phyloP scores from a whole-genome alignment of 345 rosid species.

The Rubroshorea leprosula region DNA sequence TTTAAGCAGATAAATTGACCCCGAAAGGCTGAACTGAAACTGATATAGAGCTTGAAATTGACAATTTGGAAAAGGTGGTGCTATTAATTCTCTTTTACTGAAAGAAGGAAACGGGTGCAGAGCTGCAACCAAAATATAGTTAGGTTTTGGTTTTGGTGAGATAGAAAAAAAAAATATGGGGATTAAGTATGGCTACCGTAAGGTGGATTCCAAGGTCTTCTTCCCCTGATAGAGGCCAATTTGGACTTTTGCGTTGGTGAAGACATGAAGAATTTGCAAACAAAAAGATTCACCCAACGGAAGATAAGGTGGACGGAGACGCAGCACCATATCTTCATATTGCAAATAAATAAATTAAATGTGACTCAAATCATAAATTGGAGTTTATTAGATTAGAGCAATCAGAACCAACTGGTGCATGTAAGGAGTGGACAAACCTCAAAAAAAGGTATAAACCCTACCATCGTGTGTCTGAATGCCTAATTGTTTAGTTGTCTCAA shows the following conservation, averaged over 20 bases:
- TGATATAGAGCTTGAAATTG: background rate
- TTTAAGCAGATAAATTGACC: background rate
- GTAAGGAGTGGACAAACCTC: background rate
- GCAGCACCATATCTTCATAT: conserved; percentile 3
- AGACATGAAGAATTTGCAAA: conserved; percentile 3
- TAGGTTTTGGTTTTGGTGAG: background rate
- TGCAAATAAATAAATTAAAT: background rate
- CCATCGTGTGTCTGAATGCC: background rate
- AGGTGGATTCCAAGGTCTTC: conserved; percentile 2
- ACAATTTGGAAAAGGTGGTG: background rate
- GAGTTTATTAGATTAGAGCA: background rate
- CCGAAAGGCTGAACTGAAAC: too few relatives aligned
- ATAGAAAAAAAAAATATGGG: background rate
- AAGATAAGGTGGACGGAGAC: conserved; percentile 7
- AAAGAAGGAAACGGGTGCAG: background rate
- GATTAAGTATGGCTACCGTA: background rate
- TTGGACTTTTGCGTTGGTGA: conserved; percentile 10
- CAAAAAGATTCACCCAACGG: conserved; percentile 5
- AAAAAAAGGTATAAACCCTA: background rate
- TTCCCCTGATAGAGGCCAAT: conserved; percentile 11
- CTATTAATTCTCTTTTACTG: background rate
- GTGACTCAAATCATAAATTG: too few relatives aligned
- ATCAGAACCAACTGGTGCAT: background rate
- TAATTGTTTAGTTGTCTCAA: conserved; percentile 3
- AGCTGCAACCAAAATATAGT: too few relatives aligned